Conservation (phyloP, 73 alveolate genomes). For the Tetrahymena malaccensis region DNA sequence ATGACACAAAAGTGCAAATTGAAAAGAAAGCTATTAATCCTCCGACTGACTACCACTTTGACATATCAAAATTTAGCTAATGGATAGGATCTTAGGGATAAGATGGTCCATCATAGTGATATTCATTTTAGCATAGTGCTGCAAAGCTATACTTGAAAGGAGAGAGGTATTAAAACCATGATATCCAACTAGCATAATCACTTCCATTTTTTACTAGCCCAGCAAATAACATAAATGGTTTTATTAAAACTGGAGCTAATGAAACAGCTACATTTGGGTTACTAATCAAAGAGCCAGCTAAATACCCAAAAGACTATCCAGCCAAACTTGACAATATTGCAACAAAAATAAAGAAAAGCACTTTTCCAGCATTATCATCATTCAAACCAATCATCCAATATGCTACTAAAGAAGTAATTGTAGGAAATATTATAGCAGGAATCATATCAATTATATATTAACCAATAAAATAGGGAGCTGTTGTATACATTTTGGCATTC, state of each 20-base stretch:
- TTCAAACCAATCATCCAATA: constrained; percentile 33
- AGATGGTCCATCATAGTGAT: background rate
- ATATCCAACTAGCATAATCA: constrained; percentile 40
- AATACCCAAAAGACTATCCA: constrained; percentile 39
- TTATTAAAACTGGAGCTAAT: constrained; percentile 36
- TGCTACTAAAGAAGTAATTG: background rate
- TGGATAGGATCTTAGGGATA: background rate
- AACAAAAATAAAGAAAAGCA: background rate
- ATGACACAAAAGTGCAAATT: background rate
- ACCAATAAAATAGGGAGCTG: constrained; percentile 40
- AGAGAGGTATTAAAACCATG: constrained; percentile 59
- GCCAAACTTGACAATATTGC: background rate
- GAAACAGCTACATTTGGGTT: constrained; percentile 43
- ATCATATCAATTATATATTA: constrained; percentile 47
- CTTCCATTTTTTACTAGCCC: constrained; percentile 50
- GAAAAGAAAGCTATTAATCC: background rate
- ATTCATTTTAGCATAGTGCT: constrained; percentile 51
- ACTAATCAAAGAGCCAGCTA: constrained; percentile 30
- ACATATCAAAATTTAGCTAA: background rate
- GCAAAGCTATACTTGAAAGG: constrained; percentile 58
- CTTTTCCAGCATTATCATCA: constrained; percentile 1
- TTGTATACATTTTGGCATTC: constrained; percentile 37
- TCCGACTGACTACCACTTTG: background rate
- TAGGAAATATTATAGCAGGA: constrained; percentile 7
- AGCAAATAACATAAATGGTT: constrained; percentile 61